Percentiles rank a stretch among this genome's conserved stretches.
Conservation (phyloP, 2,329 filamentous ascomycete species). For the Lachnellula hyalina region DNA sequence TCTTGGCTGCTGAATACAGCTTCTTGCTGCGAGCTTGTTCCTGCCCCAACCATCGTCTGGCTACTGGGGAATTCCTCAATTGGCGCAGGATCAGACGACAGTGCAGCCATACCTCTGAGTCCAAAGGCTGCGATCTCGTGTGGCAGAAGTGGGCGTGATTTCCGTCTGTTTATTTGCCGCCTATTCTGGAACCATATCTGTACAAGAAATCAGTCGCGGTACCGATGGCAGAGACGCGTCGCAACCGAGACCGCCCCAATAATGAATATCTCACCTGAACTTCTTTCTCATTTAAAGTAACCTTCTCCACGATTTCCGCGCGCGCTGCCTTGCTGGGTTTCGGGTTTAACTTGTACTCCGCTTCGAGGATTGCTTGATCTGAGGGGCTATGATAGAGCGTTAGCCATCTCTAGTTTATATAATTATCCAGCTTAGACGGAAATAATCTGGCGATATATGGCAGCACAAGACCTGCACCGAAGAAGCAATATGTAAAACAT, state of each 20-base stretch:
- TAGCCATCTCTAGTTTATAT: constrained; percentile 9
- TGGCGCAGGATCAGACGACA: constrained; percentile 28
- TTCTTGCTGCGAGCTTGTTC: constrained; percentile 12
- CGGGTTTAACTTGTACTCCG: constrained; percentile 76
- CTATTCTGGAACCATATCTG: constrained; percentile 99
- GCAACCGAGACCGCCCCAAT: background rate
- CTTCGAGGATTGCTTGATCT: constrained; percentile 83
- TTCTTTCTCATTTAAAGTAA: constrained; percentile 83
- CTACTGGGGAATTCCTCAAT: constrained; percentile 19
- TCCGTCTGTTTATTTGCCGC: constrained; percentile 85
- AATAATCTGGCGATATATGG: background rate
- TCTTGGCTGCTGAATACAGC: constrained; percentile 9
- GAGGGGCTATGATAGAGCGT: constrained; percentile 56
- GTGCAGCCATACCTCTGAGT: constrained; percentile 37
- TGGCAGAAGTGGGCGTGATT: constrained; percentile 74
- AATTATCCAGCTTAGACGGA: background rate
- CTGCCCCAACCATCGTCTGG: constrained; percentile 15
- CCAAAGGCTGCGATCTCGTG: constrained; percentile 65
- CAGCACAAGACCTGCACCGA: background rate
- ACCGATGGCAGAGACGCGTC: constrained; percentile 13
- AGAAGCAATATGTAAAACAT: constrained; percentile 31
- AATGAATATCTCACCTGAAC: constrained; percentile 68
- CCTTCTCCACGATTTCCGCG: constrained; percentile 75
- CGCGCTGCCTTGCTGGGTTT: constrained; percentile 90
- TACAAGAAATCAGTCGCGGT: constrained; percentile 10